Base-by-base conservation (phyloP, 345 rosid genomes). In the Camelina neglecta region DNA sequence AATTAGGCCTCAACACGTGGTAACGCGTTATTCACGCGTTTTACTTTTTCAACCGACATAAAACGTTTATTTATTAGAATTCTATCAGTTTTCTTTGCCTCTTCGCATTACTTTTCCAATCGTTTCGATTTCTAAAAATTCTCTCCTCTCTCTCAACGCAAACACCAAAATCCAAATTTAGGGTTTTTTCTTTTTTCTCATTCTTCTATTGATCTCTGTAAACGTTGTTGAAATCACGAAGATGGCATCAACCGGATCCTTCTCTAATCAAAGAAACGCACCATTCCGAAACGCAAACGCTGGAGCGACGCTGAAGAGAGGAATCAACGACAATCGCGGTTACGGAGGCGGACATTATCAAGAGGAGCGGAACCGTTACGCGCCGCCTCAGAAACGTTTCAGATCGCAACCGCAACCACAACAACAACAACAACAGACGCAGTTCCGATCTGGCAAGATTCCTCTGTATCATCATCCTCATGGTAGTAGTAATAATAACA, bases 331-430 rank as follows among this genome's bases (percentile, higher is more conserved):
- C 39, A 39, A 49, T 8, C 72, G 62, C 45, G 63, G 64, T 35
- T 23, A 7, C 50, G 42, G 29, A 4, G 44, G 53, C 11, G 51
- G 63, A 33, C 51, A 6, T 60, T 66, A 8, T 4, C 60, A 70
- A 2, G 60, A 76, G 0, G 60, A 66, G 4, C 36, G 35, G 10
- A 53, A 5, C 26, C 77, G 69, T 42, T 51, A 72, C 77, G 41
- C 70, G 33, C 71, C 71, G 39, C 68, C 71, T 26, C 82, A 48
- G 44, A 79, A 79, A 57, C 79, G 76, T 6, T 7, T 29, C 7
- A 74, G 79, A 64, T 7, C 60, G 2, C 61, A 70, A 21, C 4
- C 76, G 68, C 76, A 36, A 31, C 18, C 24, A 71, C 75, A 69
- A 35, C 10, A 4, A 39, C 41, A 69, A 35, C 10, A 3, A 39